Evolutionary conservation across 2,329 filamentous ascomycete species (phyloP).

Genomic region (Fusarium multiceps): DNA sequence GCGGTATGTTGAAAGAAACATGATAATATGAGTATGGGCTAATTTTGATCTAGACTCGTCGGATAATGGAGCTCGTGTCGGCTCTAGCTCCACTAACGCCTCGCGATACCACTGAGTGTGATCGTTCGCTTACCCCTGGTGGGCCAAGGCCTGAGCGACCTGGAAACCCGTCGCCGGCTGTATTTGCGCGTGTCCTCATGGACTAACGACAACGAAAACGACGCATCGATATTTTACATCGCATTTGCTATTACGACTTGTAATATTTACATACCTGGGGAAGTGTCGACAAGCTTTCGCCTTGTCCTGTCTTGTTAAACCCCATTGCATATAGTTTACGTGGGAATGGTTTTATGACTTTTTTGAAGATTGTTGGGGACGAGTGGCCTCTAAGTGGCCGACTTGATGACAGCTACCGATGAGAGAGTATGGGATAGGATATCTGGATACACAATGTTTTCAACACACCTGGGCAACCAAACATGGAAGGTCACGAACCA

Average conservation of each 20-base stretch:
- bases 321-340: conserved; percentile 48
- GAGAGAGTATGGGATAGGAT: conserved; percentile 54
- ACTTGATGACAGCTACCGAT: conserved; percentile 54
- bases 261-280: conserved; percentile 50
- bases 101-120: conserved; percentile 53
- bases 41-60: conserved; percentile 53
- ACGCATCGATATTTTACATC: conserved; percentile 44
- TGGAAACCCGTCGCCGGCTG: conserved; percentile 13
- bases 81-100: conserved; percentile 50
- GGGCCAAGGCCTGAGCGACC: conserved; percentile 14
- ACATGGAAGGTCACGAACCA: conserved; percentile 49
- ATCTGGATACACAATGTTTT: conserved; percentile 55
- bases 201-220: conserved; percentile 44
- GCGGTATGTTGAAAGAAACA: conserved; percentile 59
- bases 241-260: conserved; percentile 53
- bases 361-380: conserved; percentile 35
- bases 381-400: conserved; percentile 29
- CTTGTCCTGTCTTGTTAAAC: conserved; percentile 35
- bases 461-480: conserved; percentile 56
- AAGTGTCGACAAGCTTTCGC: conserved; percentile 28
- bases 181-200: conserved; percentile 35
- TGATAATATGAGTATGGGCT: conserved; percentile 8
- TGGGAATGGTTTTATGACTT: conserved; percentile 47
- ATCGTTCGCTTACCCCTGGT: conserved; percentile 5
- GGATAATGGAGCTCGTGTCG: conserved; percentile 56